Evolutionary conservation across 169 alveolate genomes (phyloP).

Genomic region (Babesia caballi): DNA sequence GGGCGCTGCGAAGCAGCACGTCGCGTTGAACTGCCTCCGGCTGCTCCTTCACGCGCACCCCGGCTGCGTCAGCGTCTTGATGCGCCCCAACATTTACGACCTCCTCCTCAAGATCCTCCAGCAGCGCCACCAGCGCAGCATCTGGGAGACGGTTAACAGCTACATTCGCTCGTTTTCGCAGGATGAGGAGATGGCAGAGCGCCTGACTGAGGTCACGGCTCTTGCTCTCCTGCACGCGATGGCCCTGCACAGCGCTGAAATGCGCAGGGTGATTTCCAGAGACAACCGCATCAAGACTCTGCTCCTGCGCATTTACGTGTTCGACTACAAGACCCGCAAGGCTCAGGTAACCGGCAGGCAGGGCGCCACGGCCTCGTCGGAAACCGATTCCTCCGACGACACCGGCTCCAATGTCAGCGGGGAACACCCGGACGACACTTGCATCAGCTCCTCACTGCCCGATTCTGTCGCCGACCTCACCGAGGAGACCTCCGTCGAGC

Average conservation of each 20-base stretch:
- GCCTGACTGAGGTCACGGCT: conserved; percentile 10
- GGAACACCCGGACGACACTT: too few species aligned
- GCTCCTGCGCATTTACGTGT: conserved; percentile 25
- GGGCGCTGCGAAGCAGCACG: conserved; percentile 19
- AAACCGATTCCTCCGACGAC: too few species aligned
- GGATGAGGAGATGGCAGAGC: not conserved
- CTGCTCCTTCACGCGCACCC: not conserved
- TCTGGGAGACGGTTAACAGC: conserved; percentile 32
- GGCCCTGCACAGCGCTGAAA: not conserved
- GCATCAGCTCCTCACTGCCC: too few species aligned
- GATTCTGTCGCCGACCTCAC: too few species aligned
- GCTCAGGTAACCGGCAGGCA: too few species aligned
- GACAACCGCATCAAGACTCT: conserved; percentile 16
- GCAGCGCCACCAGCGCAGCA: conserved; percentile 36
- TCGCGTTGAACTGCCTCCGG: conserved; percentile 26
- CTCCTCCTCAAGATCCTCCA: conserved; percentile 26
- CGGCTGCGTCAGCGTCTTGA: not conserved
- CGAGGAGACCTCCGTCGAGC: too few species aligned
- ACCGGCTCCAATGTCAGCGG: too few species aligned
- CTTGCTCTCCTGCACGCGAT: conserved; percentile 12
- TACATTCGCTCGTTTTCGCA: conserved; percentile 45
- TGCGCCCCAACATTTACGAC: not conserved
- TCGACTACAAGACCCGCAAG: too few species aligned
- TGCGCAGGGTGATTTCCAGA: conserved; percentile 12
- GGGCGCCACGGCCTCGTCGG: too few species aligned